phyloP scores from a whole-genome alignment of 2,329 filamentous ascomycete species.

The Graphilbum sp. region DNA sequence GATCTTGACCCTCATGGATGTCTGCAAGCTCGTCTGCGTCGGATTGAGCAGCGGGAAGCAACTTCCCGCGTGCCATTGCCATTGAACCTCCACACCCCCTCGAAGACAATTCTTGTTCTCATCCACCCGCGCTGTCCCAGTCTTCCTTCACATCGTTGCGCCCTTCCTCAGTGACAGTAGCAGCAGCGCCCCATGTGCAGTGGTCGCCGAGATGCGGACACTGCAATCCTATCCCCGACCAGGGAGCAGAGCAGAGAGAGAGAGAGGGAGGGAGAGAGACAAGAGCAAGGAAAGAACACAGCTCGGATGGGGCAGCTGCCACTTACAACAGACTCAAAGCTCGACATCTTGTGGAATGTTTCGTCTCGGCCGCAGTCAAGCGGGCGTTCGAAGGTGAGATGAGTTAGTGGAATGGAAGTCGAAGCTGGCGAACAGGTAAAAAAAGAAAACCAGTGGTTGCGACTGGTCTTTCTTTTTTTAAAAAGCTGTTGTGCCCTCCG shows the following conservation, averaged over 20 bases:
- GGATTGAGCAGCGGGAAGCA: too few species aligned
- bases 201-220: too few species aligned
- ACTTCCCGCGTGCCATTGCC: too few species aligned
- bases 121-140: too few species aligned
- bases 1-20: too few species aligned
- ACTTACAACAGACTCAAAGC: slow-evolving; percentile 58
- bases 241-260: not conserved
- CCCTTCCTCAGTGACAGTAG: too few species aligned
- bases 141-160: too few species aligned
- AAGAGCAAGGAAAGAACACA: not conserved
- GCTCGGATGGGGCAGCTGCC: not conserved
- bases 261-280: not conserved
- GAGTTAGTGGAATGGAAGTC: not conserved
- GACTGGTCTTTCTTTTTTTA: slow-evolving; percentile 4
- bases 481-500: not conserved
- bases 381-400: slow-evolving; percentile 5
- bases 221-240: too few species aligned
- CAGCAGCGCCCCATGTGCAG: too few species aligned
- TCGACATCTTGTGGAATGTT: slow-evolving; percentile 39
- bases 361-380: slow-evolving; percentile 8
- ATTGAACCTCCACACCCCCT: too few species aligned
- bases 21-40: too few species aligned
- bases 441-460: slow-evolving; percentile 3
- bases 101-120: too few species aligned
- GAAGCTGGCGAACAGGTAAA: not conserved